Base-by-base conservation (phyloP, 192 early-diverging fungal genomes). In the Borealophlyctis nickersoniae region DNA sequence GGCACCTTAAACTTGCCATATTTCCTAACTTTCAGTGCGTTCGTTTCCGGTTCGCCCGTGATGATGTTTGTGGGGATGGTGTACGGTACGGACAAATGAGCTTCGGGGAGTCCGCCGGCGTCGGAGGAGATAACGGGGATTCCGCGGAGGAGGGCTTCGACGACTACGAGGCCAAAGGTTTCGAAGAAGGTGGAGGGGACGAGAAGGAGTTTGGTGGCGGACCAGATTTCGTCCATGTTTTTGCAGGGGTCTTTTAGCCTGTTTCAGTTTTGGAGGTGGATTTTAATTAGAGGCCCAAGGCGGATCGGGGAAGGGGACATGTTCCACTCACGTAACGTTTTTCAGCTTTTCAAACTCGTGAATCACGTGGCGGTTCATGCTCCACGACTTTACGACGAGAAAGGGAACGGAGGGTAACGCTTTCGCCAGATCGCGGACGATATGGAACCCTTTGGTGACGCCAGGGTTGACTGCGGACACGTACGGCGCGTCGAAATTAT, bases 51-150 rank as follows among this genome's bases (percentile, higher is more conserved):
- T 34, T 62, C 60, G 4, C 62, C 62, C n/a, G 67, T 56, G 11
- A 69, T 49, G 0, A 52, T 59, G 11, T 23, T 50, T 29, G 63
- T 60, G 14, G 67, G 54, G 14, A 69, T 26, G 51, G 63, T 55
- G 35, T 59, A 69, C 7, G 67, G 67, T 16, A 57, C 53, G 52
- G 28, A 32, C 19, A 69, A 39, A 50, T 69, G 67, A 24, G 67
- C 67, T 57, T 67, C 39, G 39, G 39, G 39, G 9, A 45, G 39
- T 45, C 39, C 39, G 7, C 39, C 39, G 9, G 67, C 59, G 34
- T 69, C 67, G n/a, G 53, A 56, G 24, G 67, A 69, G 23, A 69
- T 63, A 9, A 63, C 60, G 2, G 60, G 60, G 13, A 69, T 69
- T 19, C 67, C 67, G 9, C 67, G 49, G 34, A 69, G 3, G 49